Conservation (phyloP, 192 early-diverging fungal genomes). For the Spinellus fusiger region DNA sequence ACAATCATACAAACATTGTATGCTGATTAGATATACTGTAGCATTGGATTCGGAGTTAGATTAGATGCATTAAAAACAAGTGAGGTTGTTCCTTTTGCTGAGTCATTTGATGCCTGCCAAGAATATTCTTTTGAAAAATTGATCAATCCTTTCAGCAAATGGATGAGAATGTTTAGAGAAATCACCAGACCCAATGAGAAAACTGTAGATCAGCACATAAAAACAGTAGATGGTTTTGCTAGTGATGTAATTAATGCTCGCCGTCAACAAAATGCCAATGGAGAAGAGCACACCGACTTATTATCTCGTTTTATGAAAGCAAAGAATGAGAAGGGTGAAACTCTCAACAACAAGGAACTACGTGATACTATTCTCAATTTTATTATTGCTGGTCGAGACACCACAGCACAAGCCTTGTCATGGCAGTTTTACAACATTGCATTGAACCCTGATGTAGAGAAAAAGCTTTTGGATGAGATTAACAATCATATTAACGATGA, state of each 20-base stretch:
- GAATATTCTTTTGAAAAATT: slow-evolving; percentile 23
- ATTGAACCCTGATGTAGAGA: slow-evolving; percentile 34
- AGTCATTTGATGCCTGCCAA: slow-evolving; percentile 47
- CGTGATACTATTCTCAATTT: slow-evolving; percentile 34
- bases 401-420: slow-evolving; percentile 47
- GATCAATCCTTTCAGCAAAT: slow-evolving; percentile 19
- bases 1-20: background rate
- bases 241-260: slow-evolving; percentile 20
- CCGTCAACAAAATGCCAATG: slow-evolving; percentile 17
- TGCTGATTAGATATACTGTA: slow-evolving; percentile 6
- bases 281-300: slow-evolving; percentile 14
- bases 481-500: slow-evolving; percentile 25
- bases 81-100: slow-evolving; percentile 40
- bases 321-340: slow-evolving; percentile 18
- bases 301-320: slow-evolving; percentile 31
- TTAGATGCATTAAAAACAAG: slow-evolving; percentile 33
- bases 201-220: slow-evolving; percentile 18
- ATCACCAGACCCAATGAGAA: slow-evolving; percentile 11
- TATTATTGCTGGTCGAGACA: slow-evolving; percentile 41
- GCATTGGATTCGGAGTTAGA: slow-evolving; percentile 43
- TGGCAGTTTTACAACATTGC: slow-evolving; percentile 44
- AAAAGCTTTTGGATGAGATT: slow-evolving; percentile 40
- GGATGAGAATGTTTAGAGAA: background rate
- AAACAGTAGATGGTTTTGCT: slow-evolving; percentile 23
- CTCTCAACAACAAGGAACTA: slow-evolving; percentile 22